Evolutionary conservation across 805 yeast genomes (phyloP), one percentile per base, ranked within the genome.

Genomic region (Saccharomyces jurei): DNA sequence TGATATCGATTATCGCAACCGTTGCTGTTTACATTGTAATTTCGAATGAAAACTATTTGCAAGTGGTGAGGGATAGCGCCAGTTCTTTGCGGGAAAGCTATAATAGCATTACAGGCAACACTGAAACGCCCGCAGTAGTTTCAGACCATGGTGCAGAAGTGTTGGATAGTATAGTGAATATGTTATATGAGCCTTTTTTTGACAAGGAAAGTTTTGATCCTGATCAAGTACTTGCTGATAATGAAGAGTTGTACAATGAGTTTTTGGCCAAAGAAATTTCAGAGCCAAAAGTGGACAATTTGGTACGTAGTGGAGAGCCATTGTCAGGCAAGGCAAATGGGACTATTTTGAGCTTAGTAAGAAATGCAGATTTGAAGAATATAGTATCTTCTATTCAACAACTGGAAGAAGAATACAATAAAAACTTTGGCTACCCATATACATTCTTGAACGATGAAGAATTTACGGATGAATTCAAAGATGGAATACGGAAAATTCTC

Each of bases 391-490:
- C 95, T 1, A 81, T 89, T 57, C 65, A 64, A 53, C 80, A 78
- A 58, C 78, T 89, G 41, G 96, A 89, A 64, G 66, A 66, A 27
- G 76, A 72, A 1, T 89, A 88, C 73, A 89, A 89, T 65, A 57
- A 69, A 27, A 86, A 86, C 62, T 89, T 83, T 68, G 77, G 79
- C 50, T 89, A 89, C 65, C 95, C 96, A 0, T 89, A 89, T 72
- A 87, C 88, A 1, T 86, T 89, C 56, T 65, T 89, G 44, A 89
- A 88, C 64, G 95, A 89, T 63, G 74, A 72, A 53, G 82, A 82
- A 3, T 89, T 89, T 65, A 70, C 80, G 1, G 78, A 80, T 0
- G 66, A 66, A 27, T 89, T 89, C 73, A 84, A 75, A 63, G 59
- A 68, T 3, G 64, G 65, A 22, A 73, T 87, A 46, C 52, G 56